phyloP scores from a whole-genome alignment of 768 basidiomycete genomes.

The Amanita exitialis region DNA sequence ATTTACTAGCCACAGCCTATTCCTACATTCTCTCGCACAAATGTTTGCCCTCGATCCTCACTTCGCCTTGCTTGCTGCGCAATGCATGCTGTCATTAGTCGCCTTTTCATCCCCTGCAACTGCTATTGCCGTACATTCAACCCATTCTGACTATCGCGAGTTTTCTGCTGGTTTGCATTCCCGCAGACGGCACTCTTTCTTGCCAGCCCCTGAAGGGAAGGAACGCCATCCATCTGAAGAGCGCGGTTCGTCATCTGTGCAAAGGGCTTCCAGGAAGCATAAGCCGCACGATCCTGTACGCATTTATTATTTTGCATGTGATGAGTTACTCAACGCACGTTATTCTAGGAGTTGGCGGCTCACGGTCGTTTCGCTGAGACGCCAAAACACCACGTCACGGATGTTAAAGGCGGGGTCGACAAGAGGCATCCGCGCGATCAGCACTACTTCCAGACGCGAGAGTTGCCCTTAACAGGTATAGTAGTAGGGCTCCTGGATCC shows the following conservation, averaged over 20 bases:
- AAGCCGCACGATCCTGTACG: neutral
- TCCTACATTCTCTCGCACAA: neutral
- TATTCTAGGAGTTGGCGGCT: neutral
- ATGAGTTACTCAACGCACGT: neutral
- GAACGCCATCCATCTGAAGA: neutral
- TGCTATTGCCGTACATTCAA: constrained; percentile 2
- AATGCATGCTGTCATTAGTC: neutral
- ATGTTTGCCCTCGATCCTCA: constrained; percentile 6
- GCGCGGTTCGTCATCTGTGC: neutral
- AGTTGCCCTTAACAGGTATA: neutral
- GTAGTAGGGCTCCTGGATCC: neutral
- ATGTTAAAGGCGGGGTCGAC: neutral
- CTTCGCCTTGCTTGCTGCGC: constrained; percentile 2
- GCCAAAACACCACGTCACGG: neutral
- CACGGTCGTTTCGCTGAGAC: neutral
- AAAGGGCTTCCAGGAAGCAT: neutral
- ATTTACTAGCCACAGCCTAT: constrained; percentile 1
- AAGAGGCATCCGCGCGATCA: neutral
- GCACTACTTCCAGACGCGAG: neutral
- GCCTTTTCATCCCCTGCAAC: neutral
- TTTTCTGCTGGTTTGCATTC: neutral
- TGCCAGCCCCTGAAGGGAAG: neutral
- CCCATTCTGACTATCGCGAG: neutral
- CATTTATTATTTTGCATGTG: neutral
- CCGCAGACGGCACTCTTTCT: neutral